These are phyloP conservation scores for Populus nigra DNA, from an alignment of 345 rosid genomes.

Conservation along the genomic window DNA sequence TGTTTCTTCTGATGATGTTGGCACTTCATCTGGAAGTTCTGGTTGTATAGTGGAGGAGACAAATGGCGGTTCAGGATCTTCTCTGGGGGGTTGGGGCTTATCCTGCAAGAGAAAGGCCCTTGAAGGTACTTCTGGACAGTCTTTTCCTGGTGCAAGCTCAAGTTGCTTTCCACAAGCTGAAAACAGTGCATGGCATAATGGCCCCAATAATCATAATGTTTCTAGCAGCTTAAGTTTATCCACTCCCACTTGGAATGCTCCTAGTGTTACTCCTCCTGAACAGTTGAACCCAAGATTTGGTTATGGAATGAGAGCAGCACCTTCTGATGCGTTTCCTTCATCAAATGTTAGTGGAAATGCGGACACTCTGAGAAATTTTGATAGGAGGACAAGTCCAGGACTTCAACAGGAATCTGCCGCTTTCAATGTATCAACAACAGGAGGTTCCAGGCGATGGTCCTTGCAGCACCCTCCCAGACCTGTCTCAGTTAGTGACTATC, in stretches of 20 bases:
- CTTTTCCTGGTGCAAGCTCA: conserved; percentile 53
- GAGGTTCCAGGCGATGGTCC: conserved; percentile 41
- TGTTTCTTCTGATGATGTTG: conserved; percentile 36
- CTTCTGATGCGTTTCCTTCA: conserved; percentile 48
- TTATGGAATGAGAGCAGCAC: conserved; percentile 43
- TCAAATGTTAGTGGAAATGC: conserved; percentile 33
- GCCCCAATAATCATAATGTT: conserved; percentile 40
- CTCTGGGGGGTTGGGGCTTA: conserved; percentile 64
- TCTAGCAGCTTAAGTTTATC: conserved; percentile 62
- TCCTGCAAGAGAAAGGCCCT: conserved; percentile 92
- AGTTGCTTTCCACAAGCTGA: conserved; percentile 49
- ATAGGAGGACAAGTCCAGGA: conserved; percentile 46
- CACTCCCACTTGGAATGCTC: conserved; percentile 44
- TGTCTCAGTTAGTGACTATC: conserved; percentile 40
- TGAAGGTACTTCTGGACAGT: conserved; percentile 70
- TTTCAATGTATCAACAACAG: conserved; percentile 43
- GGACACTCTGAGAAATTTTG: conserved; percentile 39
- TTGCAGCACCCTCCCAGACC: conserved; percentile 40
- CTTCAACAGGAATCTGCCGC: conserved; percentile 53
- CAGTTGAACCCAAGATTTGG: conserved; percentile 48
- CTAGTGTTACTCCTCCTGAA: conserved; percentile 38
- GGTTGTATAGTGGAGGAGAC: conserved; percentile 50
- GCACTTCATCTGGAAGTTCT: conserved; percentile 59
- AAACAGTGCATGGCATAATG: conserved; percentile 39
- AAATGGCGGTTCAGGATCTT: conserved; percentile 50